Base-by-base conservation (phyloP, 306 rosid genomes). In the Rosa lucieae region DNA sequence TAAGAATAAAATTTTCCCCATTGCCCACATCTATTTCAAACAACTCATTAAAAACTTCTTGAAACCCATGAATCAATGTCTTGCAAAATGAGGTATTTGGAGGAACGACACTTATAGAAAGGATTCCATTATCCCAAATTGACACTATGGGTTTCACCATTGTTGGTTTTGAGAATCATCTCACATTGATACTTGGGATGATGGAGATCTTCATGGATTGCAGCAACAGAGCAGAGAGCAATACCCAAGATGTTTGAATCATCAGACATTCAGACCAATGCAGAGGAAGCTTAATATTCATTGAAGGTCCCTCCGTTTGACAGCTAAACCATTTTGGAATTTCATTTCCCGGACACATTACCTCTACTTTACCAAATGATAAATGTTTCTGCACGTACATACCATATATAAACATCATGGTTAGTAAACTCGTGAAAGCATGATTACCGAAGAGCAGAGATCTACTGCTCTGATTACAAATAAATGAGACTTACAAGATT, bases 271-370 rank as follows among this genome's bases (percentile, higher is more conserved):
- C 63, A 56, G 4, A 55, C 84, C 81, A 76, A 18, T 29, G 11
- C 21, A 42, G 21, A 14, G 80, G 77, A 48, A 76, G 84, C 63
- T 70, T 81, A 59, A 77, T 77, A 5, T 51, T 72, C 39, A 71
- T 42, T 8, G 74, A 62, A 62, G 58, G 42, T 4, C 85, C 78
- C 46, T 72, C 78, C 11, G 43, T 76, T 23, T 71, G 81, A 29
- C 40, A 20, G 56, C 14, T 40, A 47, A 81, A 70, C 81, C 84
- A 81, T 2, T 18, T 63, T 5, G 84, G 84, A 48, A 81, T 70
- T 70, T 76, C 66, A 42, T 6, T 39, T 15, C 84, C 84, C 5
- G 72, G 37, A 3, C 71, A 75, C 6, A 3, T 4, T 3, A 49
- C 18, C 20, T 0, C 3, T 23, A 71, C 15, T 0, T 4, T 3